Evolutionary conservation across 139 green algal species (phyloP), one percentile per base, ranked within the genome.

Genomic region (Deuterostichococcus epilithicus): DNA sequence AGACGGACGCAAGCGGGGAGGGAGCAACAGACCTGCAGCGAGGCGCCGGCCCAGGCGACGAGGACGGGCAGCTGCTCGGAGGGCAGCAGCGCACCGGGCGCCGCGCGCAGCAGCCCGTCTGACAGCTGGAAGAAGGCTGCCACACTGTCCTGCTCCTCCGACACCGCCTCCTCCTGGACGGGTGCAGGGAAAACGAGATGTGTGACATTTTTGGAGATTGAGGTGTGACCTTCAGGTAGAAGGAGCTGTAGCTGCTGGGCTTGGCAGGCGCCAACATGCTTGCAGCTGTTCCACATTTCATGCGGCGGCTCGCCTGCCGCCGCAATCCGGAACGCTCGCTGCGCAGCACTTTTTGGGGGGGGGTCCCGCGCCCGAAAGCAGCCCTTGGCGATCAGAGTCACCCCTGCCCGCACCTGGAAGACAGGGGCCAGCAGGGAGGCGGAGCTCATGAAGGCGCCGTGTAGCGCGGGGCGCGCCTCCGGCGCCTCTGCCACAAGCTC

Each of bases 61-160:
- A 75, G 33, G n/a, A 33, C 35, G 8, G 44, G 42, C 45, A 73
- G 60, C 8, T n/a, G 25, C 33, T 63, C 44, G 38, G 36, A 71
- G 23, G 44, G 32, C n/a, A 72, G 45, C 47, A 66, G 36, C 8
- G 63, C 22, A 28, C 59, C 58, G 47, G 74, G 58, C 30, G 60
- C 74, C 26, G 70, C 38, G 28, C 69, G 74, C 18, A 78, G n/a
- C 28, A 34, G 70, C 8, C 70, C 38, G 36, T 78, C 74, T 15
- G 35, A 59, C 36, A 78, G 36, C 22, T 36, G 58, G 32, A 66
- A 78, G 26, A 78, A 66, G 26, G 74, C 39, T 23, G 74, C 42
- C 5, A 71, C 74, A 23, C 60, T 28, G 25, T 78, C 74, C 26
- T 59, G 34, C 23, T 71, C 36, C 8, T 67, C 45, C 32, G 76